Evolutionary conservation across 345 rosid genomes (phyloP).

Genomic region (Linum tenue): DNA sequence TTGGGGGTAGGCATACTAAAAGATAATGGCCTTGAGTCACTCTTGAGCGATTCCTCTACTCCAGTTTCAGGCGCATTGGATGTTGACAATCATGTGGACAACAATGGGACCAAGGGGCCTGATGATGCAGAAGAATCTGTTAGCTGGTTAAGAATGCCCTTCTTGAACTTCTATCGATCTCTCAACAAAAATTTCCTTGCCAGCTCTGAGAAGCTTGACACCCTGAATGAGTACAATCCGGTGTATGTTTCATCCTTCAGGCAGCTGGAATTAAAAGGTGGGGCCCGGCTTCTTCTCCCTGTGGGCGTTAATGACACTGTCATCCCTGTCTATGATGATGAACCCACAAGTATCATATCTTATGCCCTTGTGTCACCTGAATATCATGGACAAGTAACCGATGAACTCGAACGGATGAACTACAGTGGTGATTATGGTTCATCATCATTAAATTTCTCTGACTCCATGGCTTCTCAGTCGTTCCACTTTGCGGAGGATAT

Average conservation of each 20-base stretch:
- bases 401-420: conserved; percentile 47
- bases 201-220: conserved; percentile 38
- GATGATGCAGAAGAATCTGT: conserved; percentile 19
- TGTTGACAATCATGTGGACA: too few species aligned
- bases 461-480: conserved; percentile 17
- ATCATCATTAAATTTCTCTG: conserved; percentile 46
- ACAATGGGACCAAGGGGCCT: conserved; percentile 10
- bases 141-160: conserved; percentile 27
- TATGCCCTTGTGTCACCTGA: conserved; percentile 22
- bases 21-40: conserved; percentile 18
- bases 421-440: conserved; percentile 30
- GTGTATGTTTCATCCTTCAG: conserved; percentile 12
- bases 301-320: conserved; percentile 18
- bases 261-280: conserved; percentile 12
- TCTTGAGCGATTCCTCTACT: conserved; percentile 21
- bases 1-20: too few species aligned
- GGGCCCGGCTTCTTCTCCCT: conserved; percentile 17
- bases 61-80: conserved; percentile 17
- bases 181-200: conserved; percentile 30
- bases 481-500: conserved; percentile 8
- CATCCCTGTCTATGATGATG: conserved; percentile 23
- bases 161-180: conserved; percentile 37
- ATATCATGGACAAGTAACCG: conserved; percentile 47
- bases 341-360: conserved; percentile 23
- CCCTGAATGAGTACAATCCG: conserved; percentile 29